Conservation (phyloP, 116 monocot species). For the Posidonia oceanica region DNA sequence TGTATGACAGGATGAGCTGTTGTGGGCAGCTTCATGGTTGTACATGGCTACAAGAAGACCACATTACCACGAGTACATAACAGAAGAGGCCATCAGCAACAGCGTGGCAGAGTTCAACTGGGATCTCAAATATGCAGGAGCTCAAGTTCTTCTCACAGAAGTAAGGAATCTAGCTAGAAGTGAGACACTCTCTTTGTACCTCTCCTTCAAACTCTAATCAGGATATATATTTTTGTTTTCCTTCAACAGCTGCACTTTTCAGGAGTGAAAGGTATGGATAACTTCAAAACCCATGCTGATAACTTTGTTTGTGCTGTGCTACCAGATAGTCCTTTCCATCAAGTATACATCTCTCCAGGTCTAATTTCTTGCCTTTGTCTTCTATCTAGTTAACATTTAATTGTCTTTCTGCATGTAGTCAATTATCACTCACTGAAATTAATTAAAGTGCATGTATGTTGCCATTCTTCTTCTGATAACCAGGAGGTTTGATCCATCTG, state of each 20-base stretch:
- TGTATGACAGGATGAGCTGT: constrained; percentile 52
- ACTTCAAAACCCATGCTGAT: constrained; percentile 73
- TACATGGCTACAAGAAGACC: constrained; percentile 41
- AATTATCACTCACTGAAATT: background rate
- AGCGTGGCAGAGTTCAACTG: constrained; percentile 88
- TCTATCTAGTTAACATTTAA: background rate
- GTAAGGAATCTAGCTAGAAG: constrained; percentile 13
- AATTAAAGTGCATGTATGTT: background rate
- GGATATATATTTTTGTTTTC: background rate
- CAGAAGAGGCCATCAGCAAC: constrained; percentile 50
- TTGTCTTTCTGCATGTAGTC: background rate
- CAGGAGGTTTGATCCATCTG: constrained; percentile 75
- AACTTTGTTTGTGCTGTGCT: constrained; percentile 70
- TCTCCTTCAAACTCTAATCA: background rate
- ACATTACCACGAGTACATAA: constrained; percentile 33
- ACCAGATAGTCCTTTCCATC: constrained; percentile 66
- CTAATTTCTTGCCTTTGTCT: background rate
- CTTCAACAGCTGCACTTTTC: constrained; percentile 32
- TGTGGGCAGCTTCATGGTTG: constrained; percentile 81
- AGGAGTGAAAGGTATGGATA: constrained; percentile 28
- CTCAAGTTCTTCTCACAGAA: constrained; percentile 58
- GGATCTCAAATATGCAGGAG: constrained; percentile 90
- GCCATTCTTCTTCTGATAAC: background rate
- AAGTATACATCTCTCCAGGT: constrained; percentile 65
- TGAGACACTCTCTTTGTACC: background rate